Conservation (phyloP, 257 asterid genomes). For the Scutellaria barbata region DNA sequence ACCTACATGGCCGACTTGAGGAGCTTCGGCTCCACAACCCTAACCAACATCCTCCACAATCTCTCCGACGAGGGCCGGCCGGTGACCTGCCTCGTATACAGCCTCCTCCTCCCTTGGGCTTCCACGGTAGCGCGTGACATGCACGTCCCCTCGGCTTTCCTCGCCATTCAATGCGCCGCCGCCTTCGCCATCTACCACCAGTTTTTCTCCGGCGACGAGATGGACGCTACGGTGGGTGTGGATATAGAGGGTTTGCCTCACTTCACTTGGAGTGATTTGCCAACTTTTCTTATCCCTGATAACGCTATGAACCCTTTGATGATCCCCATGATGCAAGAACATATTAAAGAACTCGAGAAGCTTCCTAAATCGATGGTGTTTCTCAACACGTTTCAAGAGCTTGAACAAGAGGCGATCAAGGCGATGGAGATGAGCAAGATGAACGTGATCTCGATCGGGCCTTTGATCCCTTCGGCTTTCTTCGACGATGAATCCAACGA, state of each 20-base stretch:
- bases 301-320: slow-evolving; percentile 5
- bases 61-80: slow-evolving; percentile 35
- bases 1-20: slow-evolving; percentile 35
- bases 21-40: slow-evolving; percentile 28
- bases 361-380: slow-evolving; percentile 45
- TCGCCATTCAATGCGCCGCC: slow-evolving; percentile 58
- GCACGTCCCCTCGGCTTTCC: slow-evolving; percentile 53
- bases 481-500: slow-evolving; percentile 43
- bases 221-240: slow-evolving; percentile 22
- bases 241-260: slow-evolving; percentile 48
- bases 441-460: slow-evolving; percentile 53
- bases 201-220: slow-evolving; percentile 34
- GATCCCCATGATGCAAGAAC: slow-evolving; percentile 42
- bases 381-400: slow-evolving; percentile 53
- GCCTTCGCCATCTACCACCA: slow-evolving; percentile 50
- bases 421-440: slow-evolving; percentile 31
- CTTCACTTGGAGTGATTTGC: slow-evolving; percentile 46
- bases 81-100: slow-evolving; percentile 50
- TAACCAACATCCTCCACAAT: slow-evolving; percentile 29
- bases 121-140: slow-evolving; percentile 49
- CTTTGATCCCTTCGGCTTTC: slow-evolving; percentile 55
- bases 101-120: slow-evolving; percentile 57
- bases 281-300: slow-evolving; percentile 44
- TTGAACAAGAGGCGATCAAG: slow-evolving; percentile 50
- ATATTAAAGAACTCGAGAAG: slow-evolving; percentile 47